Evolutionary conservation across 2,329 filamentous ascomycete species (phyloP), one percentile per base, ranked within the genome.

Genomic region (Diaporthe nobilis): DNA sequence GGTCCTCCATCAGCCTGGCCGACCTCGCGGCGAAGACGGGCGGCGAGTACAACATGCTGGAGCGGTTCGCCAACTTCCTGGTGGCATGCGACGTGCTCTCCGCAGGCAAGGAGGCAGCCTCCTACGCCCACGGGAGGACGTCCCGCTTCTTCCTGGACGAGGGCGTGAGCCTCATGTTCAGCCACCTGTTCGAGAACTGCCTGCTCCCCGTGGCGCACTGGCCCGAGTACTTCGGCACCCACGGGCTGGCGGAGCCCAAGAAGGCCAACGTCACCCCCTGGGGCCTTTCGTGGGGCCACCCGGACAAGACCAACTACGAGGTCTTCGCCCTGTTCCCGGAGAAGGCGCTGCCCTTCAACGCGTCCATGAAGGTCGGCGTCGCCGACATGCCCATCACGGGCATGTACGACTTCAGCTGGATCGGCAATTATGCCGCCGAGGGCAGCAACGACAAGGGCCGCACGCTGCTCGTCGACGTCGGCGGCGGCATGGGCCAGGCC

Each of bases 131-230:
- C 63, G 63, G 63, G 10, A 51, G 47, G 63, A 68, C 63, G 12
- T 68, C 63, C 3, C 63, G 63, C 47, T 68, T 68, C 63, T 68
- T 68, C 63, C 44, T 68, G 17, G 63, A 68, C 63, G 63, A 68
- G 12, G 63, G 63, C 20, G 63, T 68, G 28, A 51, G 63, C 28
- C 63, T 68, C 31, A 68, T 68, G 63, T 68, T 68, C 63, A 68
- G 63, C 63, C 63, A 68, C 47, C 63, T 79, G 47, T 70, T 80
- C 15, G 80, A 79, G 58, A 80, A 81, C 73, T 80, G 78, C 67
- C 77, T 81, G 76, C 78, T 77, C n/a, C 77, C 78, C 12, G 80
- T 76, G 61, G 71, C 78, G 22, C 77, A 77, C 72, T 81, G 80
- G 80, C 78, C 80, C 13, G 77, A 75, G 57, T 81, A 78, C 73